A percentile compares a stretch with the other conserved stretches of the same genome.
Conservation (phyloP, 768 basidiomycete genomes). For the Sistotremastrum niveocremeum region DNA sequence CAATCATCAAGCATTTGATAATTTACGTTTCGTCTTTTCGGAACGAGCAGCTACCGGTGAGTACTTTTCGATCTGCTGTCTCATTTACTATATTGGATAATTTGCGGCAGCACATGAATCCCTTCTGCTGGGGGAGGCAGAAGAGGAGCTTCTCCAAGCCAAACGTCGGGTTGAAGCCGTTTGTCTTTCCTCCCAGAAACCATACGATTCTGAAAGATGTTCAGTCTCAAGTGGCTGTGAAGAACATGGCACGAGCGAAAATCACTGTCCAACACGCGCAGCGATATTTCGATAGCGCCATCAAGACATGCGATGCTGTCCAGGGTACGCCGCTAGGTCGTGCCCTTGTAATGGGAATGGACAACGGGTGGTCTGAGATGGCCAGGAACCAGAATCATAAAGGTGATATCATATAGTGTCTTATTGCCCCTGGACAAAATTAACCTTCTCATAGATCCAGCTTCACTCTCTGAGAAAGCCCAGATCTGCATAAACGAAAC, state of each 20-base stretch:
- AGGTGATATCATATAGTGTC: neutral
- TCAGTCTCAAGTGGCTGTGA: neutral
- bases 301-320: conserved; percentile 1
- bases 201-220: no score
- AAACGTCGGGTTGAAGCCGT: no score
- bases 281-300: neutral
- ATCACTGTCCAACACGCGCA: conserved; percentile 6
- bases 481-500: conserved; percentile 5
- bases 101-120: no score
- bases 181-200: no score
- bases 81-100: no score
- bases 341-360: neutral
- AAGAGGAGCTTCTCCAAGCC: no score
- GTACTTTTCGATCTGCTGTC: no score
- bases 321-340: conserved; percentile 1
- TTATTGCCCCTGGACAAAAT: no score
- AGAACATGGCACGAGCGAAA: neutral
- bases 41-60: no score
- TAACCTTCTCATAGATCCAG: neutral
- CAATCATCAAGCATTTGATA: no score
- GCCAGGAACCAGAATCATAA: conserved; percentile 1
- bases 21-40: no score
- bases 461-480: neutral
- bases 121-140: no score
- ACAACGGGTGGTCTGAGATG: neutral